Base-by-base conservation (phyloP, 345 rosid genomes). In the Eucalyptus pauciflora region DNA sequence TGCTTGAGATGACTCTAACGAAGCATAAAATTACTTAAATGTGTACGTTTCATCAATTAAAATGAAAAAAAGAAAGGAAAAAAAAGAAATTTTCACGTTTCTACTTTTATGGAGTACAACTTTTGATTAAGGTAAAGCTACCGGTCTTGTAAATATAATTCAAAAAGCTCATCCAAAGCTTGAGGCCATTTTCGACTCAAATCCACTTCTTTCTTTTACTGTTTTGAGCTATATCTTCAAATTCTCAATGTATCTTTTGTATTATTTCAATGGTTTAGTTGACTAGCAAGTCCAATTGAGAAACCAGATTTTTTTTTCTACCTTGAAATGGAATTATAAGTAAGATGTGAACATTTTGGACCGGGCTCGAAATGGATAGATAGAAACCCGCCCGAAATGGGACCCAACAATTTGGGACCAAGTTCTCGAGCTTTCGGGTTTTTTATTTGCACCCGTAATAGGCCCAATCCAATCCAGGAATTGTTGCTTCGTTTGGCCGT, bases 51-150 rank as follows among this genome's bases (percentile, higher is more conserved):
- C 58, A 52, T 52, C 10, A 52, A 18, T 52, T 52, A 52, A 7
- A 52, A 52, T 52, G 25, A 52, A 52, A 52, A 18, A 18, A 18
- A 0, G 0, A 7, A 18, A 0, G 0, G 7, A 52, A 18, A 7
- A 7, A 20, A 2, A 15, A 52, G 9, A 51, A 51, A 3, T 52
- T 52, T 52, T 18, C 58, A 52, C 1, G 2, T 20, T 52, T 52
- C 5, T 60, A 12, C 67, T 60, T 60, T 60, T 12, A 27, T 25
- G 67, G 31, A 60, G 7, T 6, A 60, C 4, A 12, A 60, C 4
- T 60, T 60, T 60, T 60, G 31, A 27, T 60, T 27, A 1, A 27
- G 7, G 31, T 12, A 27, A 5, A 3, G 31, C 29, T 27, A 60
- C 13, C 0, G 7, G 14, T 27, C n/a, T 25, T 16, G 5, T 27